Evolutionary conservation across 2,329 filamentous ascomycete genomes (phyloP), one percentile per base, ranked within the genome.

Genomic region (Myotisia sp.): DNA sequence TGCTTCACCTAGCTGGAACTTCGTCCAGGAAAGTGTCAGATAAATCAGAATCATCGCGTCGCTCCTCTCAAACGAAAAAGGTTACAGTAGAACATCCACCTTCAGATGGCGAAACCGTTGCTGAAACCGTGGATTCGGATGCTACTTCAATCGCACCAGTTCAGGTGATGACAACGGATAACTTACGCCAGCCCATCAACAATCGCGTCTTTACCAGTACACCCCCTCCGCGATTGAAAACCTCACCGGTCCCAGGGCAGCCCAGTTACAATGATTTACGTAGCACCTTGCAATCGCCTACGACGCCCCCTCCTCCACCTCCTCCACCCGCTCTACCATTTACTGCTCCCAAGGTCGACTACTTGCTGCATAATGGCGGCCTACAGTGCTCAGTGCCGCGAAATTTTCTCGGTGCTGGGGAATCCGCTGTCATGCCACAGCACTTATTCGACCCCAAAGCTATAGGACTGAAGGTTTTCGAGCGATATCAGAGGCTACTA

Each of bases 351-450:
- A 73, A 82, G 40, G 85, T 95, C 12, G 87, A 95, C 53, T 95
- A 95, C 52, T 65, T 95, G 12, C 68, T 94, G 36, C 83, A 90
- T 47, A 79, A 94, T 54, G 87, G 87, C 24, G 87, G 87, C 1
- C 61, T 95, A 12, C 57, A 74, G 14, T 70, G 79, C 28, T 65
- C 74, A 1, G 70, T 90, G 0, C 75, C 85, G 1, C 81, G 77
- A 46, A 74, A 74, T 39, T 73, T 94, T 34, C 62, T 93, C 5
- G 45, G 52, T 29, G 52, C 55, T 6, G 55, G 50, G 5, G 24
- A 76, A 66, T 27, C 62, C 72, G 37, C 77, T 72, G 20, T 66
- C 58, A 36, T 65, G 62, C 52, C 70, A 65, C 54, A 70, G 62
- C 40, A 70, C 63, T 20, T 64, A 1, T 71, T 75, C 5, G 76